These are phyloP conservation scores for Umbelopsis sp. DNA, from an alignment of 192 early-diverging fungal genomes.

Conservation along the genomic window DNA sequence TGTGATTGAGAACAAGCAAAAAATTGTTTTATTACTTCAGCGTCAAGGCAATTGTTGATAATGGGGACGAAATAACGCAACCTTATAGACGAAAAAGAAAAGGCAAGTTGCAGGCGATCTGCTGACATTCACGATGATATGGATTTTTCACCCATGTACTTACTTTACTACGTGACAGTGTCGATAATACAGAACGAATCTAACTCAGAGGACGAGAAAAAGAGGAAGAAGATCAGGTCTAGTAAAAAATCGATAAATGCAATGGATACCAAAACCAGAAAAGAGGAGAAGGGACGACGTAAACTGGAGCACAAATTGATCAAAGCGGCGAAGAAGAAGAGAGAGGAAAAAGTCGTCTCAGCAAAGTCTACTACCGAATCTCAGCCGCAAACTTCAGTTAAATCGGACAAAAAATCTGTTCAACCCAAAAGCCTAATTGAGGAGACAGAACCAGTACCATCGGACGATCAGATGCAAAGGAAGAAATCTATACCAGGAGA, in stretches of 20 bases:
- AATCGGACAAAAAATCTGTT: too few species aligned
- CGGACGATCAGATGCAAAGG: neutral
- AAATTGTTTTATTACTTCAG: neutral
- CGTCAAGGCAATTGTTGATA: neutral
- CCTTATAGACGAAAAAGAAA: neutral
- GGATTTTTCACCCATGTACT: neutral
- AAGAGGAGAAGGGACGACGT: neutral
- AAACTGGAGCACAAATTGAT: too few species aligned
- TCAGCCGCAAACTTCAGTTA: too few species aligned
- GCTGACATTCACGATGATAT: neutral
- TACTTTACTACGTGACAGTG: neutral
- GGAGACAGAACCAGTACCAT: neutral
- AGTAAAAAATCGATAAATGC: neutral
- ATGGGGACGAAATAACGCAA: neutral
- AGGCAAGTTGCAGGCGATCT: neutral
- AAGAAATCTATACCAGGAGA: neutral
- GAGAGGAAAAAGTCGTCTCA: neutral
- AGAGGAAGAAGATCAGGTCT: neutral
- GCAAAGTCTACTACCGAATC: neutral
- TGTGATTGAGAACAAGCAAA: too few species aligned
- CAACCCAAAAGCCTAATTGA: too few species aligned
- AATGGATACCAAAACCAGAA: neutral
- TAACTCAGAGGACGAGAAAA: neutral
- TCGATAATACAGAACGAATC: neutral
- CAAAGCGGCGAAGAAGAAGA: neutral